phyloP scores from a whole-genome alignment of 768 basidiomycete genomes.

The Termitomyces titanicus region DNA sequence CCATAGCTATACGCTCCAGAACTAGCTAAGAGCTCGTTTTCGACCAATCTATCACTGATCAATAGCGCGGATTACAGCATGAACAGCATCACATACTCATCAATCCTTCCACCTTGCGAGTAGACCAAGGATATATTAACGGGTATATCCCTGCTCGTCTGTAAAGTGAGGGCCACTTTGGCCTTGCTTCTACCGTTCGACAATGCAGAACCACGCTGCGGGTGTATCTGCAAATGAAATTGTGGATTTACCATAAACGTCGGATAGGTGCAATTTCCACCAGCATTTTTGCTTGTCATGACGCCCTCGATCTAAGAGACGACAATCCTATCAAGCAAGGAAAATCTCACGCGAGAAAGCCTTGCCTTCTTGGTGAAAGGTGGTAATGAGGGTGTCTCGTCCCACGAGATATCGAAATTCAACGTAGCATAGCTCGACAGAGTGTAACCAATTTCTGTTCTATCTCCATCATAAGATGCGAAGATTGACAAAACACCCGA shows the following conservation, averaged over 20 bases:
- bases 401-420: constrained; percentile 40
- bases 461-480: constrained; percentile 67
- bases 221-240: constrained; percentile 63
- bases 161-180: constrained; percentile 40
- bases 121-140: constrained; percentile 73
- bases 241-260: constrained; percentile 92
- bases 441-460: constrained; percentile 61
- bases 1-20: constrained; percentile 86
- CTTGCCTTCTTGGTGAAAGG: constrained; percentile 39
- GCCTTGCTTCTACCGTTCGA: constrained; percentile 29
- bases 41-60: constrained; percentile 38
- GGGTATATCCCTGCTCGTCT: constrained; percentile 62
- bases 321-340: background rate
- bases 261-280: constrained; percentile 78
- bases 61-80: background rate
- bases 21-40: constrained; percentile 67
- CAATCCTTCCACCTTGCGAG: constrained; percentile 70
- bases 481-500: constrained; percentile 49
- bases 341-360: background rate
- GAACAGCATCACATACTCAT: constrained; percentile 54
- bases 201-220: constrained; percentile 20
- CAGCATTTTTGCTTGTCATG: constrained; percentile 69
- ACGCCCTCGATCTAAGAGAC: constrained; percentile 50
- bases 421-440: constrained; percentile 54
- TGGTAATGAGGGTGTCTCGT: constrained; percentile 33